These are phyloP conservation scores for Polyplosphaeria fusca DNA, from an alignment of 495 filamentous ascomycete species.

Conservation along the genomic window DNA sequence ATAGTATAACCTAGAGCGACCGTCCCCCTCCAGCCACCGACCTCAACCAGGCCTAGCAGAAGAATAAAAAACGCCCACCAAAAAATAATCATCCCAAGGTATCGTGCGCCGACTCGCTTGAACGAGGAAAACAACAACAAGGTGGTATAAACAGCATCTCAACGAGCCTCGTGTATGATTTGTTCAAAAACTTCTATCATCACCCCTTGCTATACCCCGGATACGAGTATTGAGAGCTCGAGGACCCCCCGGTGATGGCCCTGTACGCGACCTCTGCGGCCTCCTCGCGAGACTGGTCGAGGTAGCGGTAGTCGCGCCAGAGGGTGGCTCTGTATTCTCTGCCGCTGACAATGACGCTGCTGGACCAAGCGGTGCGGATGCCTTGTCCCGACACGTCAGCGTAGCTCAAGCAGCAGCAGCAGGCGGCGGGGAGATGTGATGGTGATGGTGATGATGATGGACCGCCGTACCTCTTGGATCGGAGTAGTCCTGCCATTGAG, in stretches of 20 bases:
- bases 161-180: too few species aligned
- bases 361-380: constrained; percentile 23
- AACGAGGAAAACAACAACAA: too few species aligned
- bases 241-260: neutral
- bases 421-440: neutral
- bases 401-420: neutral
- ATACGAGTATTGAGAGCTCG: too few species aligned
- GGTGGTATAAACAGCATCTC: too few species aligned
- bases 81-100: too few species aligned
- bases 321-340: constrained; percentile 14
- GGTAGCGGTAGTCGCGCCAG: constrained; percentile 25
- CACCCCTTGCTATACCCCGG: too few species aligned
- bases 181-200: too few species aligned
- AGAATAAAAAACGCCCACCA: too few species aligned
- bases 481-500: constrained; percentile 26
- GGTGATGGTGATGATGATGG: neutral
- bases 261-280: constrained; percentile 22
- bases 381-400: constrained; percentile 7
- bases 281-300: constrained; percentile 28
- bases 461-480: constrained; percentile 21
- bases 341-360: constrained; percentile 18
- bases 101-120: too few species aligned
- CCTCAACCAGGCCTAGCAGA: too few species aligned
- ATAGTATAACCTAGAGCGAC: too few species aligned
- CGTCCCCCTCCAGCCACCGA: too few species aligned